Evolutionary conservation across 495 filamentous ascomycete species (phyloP), one percentile per base, ranked within the genome.

Genomic region (Neurospora sp.): DNA sequence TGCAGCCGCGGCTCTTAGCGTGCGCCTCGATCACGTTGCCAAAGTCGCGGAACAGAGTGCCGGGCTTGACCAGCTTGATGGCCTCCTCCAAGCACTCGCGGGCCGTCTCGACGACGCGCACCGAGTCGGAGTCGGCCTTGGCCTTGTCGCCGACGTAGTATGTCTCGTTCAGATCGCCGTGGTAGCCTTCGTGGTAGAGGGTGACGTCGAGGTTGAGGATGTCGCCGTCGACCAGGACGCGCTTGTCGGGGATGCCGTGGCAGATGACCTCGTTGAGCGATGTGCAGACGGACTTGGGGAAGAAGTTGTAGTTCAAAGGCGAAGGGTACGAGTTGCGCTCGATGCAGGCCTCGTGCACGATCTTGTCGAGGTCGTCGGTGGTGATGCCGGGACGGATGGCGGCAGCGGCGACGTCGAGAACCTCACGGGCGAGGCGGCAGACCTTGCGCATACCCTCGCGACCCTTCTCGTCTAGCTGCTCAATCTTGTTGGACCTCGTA

Each of bases 281-380:
- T 1, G 94, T 98, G 82, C 96, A 99, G 66, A 98, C 90, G 2
- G 96, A 99, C 85, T 99, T 99, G 72, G 96, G 96, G 85, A 98
- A 99, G 81, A 93, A 86, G 85, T 90, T 90, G 81, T 99, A 99
- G 85, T 99, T 99, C 10, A 99, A 83, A 2, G 95, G 93, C 0
- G 96, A 99, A 0, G 96, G 96, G 78, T 99, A 99, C 14, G 94
- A 92, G 96, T 98, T 86, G 83, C 96, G 88, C 84, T 98, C 96
- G 73, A 98, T 83, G 79, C 94, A 98, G 70, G 96, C 96, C 77
- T 97, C 94, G 84, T 99, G 96, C 40, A 97, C 95, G 76, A 98
- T 86, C 81, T 96, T 93, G 78, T 99, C 96, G 42, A 99, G 93
- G 79, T 97, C 91, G 79, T 99, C 96, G 9, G 96, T 99, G 2